Evolutionary conservation across 2,329 filamentous ascomycete genomes (phyloP), one percentile per base, ranked within the genome.

Genomic region (Geosmithia putterillii): DNA sequence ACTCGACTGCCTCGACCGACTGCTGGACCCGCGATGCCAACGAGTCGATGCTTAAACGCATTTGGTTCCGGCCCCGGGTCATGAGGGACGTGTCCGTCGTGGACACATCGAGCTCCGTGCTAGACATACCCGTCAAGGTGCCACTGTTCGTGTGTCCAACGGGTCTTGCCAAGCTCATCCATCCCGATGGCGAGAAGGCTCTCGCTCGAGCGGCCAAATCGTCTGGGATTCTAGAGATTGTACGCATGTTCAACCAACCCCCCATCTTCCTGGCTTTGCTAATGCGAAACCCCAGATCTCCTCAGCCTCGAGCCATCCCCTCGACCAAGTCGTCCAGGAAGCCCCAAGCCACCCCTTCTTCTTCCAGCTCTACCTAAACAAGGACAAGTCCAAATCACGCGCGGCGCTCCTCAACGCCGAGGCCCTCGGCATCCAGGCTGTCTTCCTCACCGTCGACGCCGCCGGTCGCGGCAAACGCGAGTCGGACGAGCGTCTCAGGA

Each of bases 31-130:
- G 48, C 1, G 50, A 54, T 25, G 47, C 45, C 0, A 57, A 57
- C 42, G 34, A 21, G 2, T 38, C 41, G 2, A 32, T 50, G 17
- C 40, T 55, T 4, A 42, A 45, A 15, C 35, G 42, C 1, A 49
- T 58, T 17, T 54, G 52, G 52, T 39, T 57, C 7, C 48, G 56
- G 0, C 53, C 56, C 3, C 34, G 44, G 1, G 46, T 58, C 2
- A 49, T 57, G 51, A 46, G 45, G 4, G 43, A 55, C 10, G 54
- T 57, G 1, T 15, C 7, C 6, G 22, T 15, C 4, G 48, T 56
- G 2, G 42, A 45, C 19, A 48, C 51, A 1, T 22, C 23, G 5
- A 49, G 51, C 1, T 39, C 18, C 1, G 37, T 57, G 1, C 50
- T 57, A 14, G 52, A 53, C 0, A 52, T 48, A 19, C n/a, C 42